Percentiles rank a stretch among this genome's conserved stretches.
Conservation (phyloP, 1,284 basidiomycete genomes). For the Singerocomus rubriflavus region DNA sequence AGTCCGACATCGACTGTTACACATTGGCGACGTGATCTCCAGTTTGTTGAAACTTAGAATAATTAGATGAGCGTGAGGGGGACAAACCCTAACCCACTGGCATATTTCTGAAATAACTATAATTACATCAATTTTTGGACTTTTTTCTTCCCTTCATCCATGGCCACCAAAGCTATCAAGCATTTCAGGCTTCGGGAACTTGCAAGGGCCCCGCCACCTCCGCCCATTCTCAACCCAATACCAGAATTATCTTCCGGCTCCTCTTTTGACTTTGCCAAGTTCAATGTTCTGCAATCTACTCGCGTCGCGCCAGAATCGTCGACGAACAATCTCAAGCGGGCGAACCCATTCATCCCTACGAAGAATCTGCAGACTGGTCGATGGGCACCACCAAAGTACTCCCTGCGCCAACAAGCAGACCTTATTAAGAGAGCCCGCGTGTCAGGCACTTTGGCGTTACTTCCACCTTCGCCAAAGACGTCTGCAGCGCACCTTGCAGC, state of each 20-base stretch:
- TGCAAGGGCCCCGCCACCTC: slow-evolving; percentile 33
- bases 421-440: slow-evolving; percentile 66
- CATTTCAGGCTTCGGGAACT: slow-evolving; percentile 47
- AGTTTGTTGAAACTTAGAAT: no score
- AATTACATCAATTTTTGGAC: neutral
- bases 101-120: neutral
- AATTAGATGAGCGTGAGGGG: no score
- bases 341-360: slow-evolving; percentile 68
- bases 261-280: slow-evolving; percentile 23
- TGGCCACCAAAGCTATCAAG: slow-evolving; percentile 40
- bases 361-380: slow-evolving; percentile 56
- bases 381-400: slow-evolving; percentile 70
- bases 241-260: neutral
- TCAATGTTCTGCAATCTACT: slow-evolving; percentile 18
- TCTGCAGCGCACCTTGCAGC: slow-evolving; percentile 15
- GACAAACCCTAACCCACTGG: neutral
- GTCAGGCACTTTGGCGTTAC: slow-evolving; percentile 48
- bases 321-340: slow-evolving; percentile 21
- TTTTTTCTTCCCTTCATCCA: slow-evolving; percentile 2
- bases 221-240: slow-evolving; percentile 34
- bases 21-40: no score
- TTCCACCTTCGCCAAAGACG: slow-evolving; percentile 65
- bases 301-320: slow-evolving; percentile 5
- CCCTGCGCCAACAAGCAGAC: slow-evolving; percentile 71
- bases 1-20: no score